Conservation (phyloP, 768 basidiomycete genomes). For the Kwoniella dendrophila region DNA sequence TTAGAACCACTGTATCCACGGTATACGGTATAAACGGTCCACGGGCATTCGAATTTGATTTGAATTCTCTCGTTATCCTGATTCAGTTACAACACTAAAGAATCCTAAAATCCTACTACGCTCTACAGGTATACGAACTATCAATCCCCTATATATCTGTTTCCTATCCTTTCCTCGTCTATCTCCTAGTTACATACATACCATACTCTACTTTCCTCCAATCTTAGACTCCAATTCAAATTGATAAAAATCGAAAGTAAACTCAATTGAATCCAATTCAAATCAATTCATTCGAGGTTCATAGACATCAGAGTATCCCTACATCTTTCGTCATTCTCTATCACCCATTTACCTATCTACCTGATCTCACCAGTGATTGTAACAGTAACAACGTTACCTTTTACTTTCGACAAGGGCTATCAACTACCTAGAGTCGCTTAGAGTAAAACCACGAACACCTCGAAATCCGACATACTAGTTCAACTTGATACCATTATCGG, state of each 20-base stretch:
- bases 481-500: too few relatives aligned
- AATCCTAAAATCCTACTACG: conserved; percentile 1
- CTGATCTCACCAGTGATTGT: not conserved
- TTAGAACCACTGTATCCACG: too few relatives aligned
- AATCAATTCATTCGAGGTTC: not conserved
- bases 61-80: not conserved
- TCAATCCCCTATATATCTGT: too few relatives aligned
- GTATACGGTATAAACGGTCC: too few relatives aligned
- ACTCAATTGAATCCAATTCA: conserved; percentile 1
- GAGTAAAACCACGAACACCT: too few relatives aligned
- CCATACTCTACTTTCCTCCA: too few relatives aligned
- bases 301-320: too few relatives aligned
- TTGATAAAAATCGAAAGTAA: not conserved
- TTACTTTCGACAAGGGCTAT: not conserved
- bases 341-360: too few relatives aligned
- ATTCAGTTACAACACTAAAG: conserved; percentile 11
- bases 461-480: too few relatives aligned
- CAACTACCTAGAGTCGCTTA: not conserved
- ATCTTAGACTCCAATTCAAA: too few relatives aligned
- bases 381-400: not conserved
- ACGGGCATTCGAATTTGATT: not conserved
- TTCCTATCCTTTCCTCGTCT: not conserved
- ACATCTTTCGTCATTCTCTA: too few relatives aligned
- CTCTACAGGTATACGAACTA: not conserved
- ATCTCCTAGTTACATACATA: not conserved